Percentiles rank a stretch among this genome's conserved stretches.
These are phyloP conservation scores for Gautieria morchelliformis DNA, from an alignment of 768 basidiomycete species.

Conservation along the genomic window DNA sequence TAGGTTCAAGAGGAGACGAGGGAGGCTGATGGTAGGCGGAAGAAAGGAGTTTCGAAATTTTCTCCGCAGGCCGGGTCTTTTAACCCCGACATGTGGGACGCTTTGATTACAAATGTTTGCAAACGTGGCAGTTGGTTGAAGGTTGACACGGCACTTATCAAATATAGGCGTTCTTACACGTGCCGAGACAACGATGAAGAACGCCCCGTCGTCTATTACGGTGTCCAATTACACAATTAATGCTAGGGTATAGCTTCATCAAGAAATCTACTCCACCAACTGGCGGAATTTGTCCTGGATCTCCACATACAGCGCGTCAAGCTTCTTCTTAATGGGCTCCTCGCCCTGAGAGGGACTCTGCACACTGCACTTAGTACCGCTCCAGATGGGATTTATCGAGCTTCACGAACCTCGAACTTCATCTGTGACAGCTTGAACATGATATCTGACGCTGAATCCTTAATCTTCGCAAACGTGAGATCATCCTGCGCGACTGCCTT, in stretches of 20 bases:
- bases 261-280: constrained; percentile 53
- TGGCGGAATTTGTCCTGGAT: constrained; percentile 91
- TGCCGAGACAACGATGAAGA: not conserved
- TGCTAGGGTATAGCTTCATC: not conserved
- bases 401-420: constrained; percentile 82
- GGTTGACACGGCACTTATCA: too few relatives aligned
- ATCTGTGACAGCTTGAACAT: constrained; percentile 98
- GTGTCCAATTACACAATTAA: not conserved
- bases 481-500: constrained; percentile 78
- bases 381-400: not conserved
- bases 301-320: constrained; percentile 73
- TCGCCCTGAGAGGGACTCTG: constrained; percentile 89
- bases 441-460: constrained; percentile 76
- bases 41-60: not conserved
- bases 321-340: constrained; percentile 70
- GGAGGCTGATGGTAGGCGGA: not conserved
- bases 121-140: too few relatives aligned
- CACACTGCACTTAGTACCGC: constrained; percentile 6
- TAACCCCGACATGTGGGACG: not conserved
- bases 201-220: not conserved
- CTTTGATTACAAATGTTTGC: too few relatives aligned
- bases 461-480: constrained; percentile 77
- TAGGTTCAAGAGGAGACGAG: constrained; percentile 9
- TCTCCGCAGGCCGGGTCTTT: not conserved
- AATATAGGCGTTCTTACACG: too few relatives aligned